These are phyloP conservation scores for Dryas octopetala DNA, from an alignment of 306 rosid species.

Conservation along the genomic window DNA sequence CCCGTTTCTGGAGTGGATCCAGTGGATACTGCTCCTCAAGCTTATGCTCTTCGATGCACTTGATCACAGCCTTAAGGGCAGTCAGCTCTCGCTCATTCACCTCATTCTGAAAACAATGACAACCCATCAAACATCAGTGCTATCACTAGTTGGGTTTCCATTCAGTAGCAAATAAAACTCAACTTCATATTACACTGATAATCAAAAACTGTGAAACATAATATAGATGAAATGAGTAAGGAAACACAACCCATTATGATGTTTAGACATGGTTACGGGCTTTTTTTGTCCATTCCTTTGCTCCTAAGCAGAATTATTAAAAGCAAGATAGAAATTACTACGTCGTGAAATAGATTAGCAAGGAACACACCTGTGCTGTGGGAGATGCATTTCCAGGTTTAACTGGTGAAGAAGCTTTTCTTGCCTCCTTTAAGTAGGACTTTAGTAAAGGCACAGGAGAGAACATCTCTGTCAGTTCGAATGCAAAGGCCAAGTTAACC, in stretches of 20 bases:
- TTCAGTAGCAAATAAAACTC: neutral
- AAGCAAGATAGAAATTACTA: constrained; percentile 1
- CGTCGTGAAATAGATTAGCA: neutral
- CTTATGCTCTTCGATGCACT: constrained; percentile 91
- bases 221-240: neutral
- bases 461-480: constrained; percentile 72
- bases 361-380: constrained; percentile 61
- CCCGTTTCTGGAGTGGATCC: constrained; percentile 80
- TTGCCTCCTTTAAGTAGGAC: constrained; percentile 89
- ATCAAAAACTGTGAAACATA: neutral
- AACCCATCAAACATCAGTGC: constrained; percentile 20
- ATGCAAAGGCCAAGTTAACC: constrained; percentile 89
- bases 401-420: constrained; percentile 66
- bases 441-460: constrained; percentile 80
- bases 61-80: constrained; percentile 79
- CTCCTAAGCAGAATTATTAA: neutral
- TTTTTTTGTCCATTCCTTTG: neutral
- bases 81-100: constrained; percentile 83
- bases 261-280: neutral
- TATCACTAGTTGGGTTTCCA: neutral
- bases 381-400: constrained; percentile 78
- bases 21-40: constrained; percentile 79
- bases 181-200: neutral
- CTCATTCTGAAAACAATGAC: constrained; percentile 60
- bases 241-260: neutral